These are phyloP conservation scores for Naumovozyma castellii DNA, from an alignment of 805 yeast genomes.

Conservation along the genomic window DNA sequence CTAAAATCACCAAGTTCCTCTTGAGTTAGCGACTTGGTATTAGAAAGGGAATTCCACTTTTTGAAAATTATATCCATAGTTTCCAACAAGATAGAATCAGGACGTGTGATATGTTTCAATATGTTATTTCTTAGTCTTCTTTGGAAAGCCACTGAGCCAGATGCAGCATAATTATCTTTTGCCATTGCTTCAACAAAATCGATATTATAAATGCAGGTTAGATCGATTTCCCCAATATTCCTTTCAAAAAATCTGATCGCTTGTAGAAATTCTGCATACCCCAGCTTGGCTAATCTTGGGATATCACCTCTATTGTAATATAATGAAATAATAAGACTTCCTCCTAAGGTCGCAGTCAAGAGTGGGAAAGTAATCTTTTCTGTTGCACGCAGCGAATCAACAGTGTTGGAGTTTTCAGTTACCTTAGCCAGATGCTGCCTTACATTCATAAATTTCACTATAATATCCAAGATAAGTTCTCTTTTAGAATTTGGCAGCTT, in stretches of 20 bases:
- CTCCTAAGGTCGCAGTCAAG: slow-evolving; percentile 36
- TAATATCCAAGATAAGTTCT: slow-evolving; percentile 30
- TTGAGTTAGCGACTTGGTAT: slow-evolving; percentile 18
- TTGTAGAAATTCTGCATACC: slow-evolving; percentile 7
- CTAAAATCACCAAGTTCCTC: slow-evolving; percentile 42
- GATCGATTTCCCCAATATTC: slow-evolving; percentile 17
- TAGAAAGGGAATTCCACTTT: slow-evolving; percentile 20
- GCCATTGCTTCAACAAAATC: slow-evolving; percentile 37
- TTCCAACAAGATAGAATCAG: slow-evolving; percentile 24
- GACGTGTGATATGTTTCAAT: slow-evolving; percentile 16
- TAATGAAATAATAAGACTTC: slow-evolving; percentile 40
- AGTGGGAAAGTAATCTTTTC: slow-evolving; percentile 24
- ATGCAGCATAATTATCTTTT: slow-evolving; percentile 47
- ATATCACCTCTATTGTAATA: slow-evolving; percentile 29
- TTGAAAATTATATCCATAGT: slow-evolving; percentile 31
- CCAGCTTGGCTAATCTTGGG: slow-evolving; percentile 6
- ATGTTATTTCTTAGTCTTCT: slow-evolving; percentile 47
- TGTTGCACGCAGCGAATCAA: slow-evolving; percentile 11
- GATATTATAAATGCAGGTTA: slow-evolving; percentile 16
- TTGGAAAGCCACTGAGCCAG: slow-evolving; percentile 67
- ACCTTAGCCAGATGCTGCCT: slow-evolving; percentile 23
- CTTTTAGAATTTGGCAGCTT: slow-evolving; percentile 22
- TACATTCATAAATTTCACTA: slow-evolving; percentile 32
- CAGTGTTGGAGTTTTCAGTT: slow-evolving; percentile 17
- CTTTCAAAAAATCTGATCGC: slow-evolving; percentile 17